Base-by-base conservation (phyloP, 441 rosid genomes). In the Adansonia rubrostipa region DNA sequence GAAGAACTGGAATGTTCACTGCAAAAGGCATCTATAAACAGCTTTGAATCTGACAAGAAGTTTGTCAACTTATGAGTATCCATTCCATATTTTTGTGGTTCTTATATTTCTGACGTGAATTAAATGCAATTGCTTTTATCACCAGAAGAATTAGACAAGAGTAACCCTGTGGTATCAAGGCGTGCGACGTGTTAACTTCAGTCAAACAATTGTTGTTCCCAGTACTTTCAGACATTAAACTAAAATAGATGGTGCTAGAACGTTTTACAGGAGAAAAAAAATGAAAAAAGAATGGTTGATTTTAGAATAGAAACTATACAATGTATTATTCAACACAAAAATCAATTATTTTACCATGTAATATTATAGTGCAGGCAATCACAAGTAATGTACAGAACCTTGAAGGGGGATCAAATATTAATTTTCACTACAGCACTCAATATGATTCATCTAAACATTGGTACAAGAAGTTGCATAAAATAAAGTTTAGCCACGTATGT, bases 321-420 rank as follows among this genome's bases (percentile, higher is more conserved):
- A 22, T 10, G 64, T 22, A 22, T 4, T 28, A 60, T 24, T 60
- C 9, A 60, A 60, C 64, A 60, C 36, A 60, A 60, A 20, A 60
- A 58, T 58, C 15, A 58, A 22, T 20, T 58, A 58, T 58, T 58
- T 20, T 58, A 58, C 33, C 64, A 58, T 58, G 64, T 20, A 58
- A 7, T 57, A 17, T 51, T 14, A 51, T 57, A 8, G 62, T 57
- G 62, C 28, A 57, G 62, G 8, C 62, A 57, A 57, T 19, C 19
- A 19, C 13, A 8, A 17, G 19, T 19, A 19, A 57, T 57, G 62
- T 57, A 57, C 62, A 57, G 62, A 17, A 57, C 62, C 62, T 19
- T 17, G 28, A 58, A 58, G 33, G 6, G 33, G 36, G 20, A 19
- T 3, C 3, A 33, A 58, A 58, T 9, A 20, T 58, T 58, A 22